These are phyloP conservation scores for Fusarium algeriense DNA, from an alignment of 2,329 filamentous ascomycete species.

Conservation along the genomic window DNA sequence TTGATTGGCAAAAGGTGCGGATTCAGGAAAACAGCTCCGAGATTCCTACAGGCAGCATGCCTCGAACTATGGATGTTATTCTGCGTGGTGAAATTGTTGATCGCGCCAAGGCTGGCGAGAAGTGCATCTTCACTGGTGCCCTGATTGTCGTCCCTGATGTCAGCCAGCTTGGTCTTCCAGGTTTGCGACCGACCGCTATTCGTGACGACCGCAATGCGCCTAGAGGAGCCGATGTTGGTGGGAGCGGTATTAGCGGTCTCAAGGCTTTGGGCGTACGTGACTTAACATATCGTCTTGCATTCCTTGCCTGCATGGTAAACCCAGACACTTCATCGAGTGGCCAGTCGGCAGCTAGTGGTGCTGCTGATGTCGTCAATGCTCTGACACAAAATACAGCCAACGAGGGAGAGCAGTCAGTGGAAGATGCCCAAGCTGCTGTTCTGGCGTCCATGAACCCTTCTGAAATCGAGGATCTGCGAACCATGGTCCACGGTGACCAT, in stretches of 20 bases:
- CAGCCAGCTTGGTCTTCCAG: constrained; percentile 91
- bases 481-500: constrained; percentile 94
- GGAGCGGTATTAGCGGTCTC: constrained; percentile 86
- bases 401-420: constrained; percentile 78
- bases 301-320: constrained; percentile 95
- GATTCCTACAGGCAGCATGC: constrained; percentile 98
- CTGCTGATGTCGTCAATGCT: constrained; percentile 86
- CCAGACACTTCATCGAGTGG: constrained; percentile 87
- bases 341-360: constrained; percentile 71
- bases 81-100: constrained; percentile 97
- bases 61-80: constrained; percentile 96
- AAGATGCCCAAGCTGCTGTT: constrained; percentile 88
- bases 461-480: constrained; percentile 91
- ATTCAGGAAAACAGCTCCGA: constrained; percentile 99
- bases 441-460: constrained; percentile 85
- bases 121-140: constrained; percentile 97
- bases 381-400: constrained; percentile 73
- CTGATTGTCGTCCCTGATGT: constrained; percentile 97
- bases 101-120: constrained; percentile 95
- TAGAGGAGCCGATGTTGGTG: constrained; percentile 83
- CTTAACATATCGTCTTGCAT: constrained; percentile 94
- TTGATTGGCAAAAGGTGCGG: constrained; percentile 99
- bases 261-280: constrained; percentile 95
- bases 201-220: constrained; percentile 82
- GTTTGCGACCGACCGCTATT: constrained; percentile 83